phyloP scores from a whole-genome alignment of 352 stramenopile species.

The Phytophthora cryptogea region DNA sequence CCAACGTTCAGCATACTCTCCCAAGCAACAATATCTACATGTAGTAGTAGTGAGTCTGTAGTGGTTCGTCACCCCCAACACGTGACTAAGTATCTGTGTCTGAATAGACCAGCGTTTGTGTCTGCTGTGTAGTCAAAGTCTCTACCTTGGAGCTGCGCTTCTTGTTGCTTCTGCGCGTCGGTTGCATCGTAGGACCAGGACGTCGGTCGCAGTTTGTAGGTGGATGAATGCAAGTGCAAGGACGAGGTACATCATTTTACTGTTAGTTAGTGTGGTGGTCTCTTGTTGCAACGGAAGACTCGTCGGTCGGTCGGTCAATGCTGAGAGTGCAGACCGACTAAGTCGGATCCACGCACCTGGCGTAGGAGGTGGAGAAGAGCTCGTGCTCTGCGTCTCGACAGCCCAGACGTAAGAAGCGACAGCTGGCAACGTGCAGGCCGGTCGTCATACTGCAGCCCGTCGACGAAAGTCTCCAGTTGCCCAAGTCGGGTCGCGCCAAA shows the following conservation, averaged over 20 bases:
- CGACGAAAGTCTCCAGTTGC: no score
- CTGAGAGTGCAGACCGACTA: neutral
- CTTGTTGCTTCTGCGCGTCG: slow-evolving; percentile 24
- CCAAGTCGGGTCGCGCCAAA: no score
- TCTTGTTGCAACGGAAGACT: neutral
- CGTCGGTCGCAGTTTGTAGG: no score
- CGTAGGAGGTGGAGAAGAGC: slow-evolving; percentile 20
- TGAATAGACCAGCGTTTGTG: no score
- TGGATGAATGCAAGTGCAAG: neutral
- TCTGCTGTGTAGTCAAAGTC: no score
- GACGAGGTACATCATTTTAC: neutral
- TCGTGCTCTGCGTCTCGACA: slow-evolving; percentile 13
- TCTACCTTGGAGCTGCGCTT: slow-evolving; percentile 23
- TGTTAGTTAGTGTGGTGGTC: neutral
- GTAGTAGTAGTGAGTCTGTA: no score
- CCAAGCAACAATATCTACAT: no score
- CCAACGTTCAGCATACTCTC: no score
- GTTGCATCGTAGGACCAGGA: neutral
- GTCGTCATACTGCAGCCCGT: slow-evolving; percentile 7
- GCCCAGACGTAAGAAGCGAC: slow-evolving; percentile 21
- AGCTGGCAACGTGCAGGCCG: slow-evolving; percentile 2
- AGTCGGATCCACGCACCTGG: slow-evolving; percentile 27
- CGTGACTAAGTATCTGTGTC: no score
- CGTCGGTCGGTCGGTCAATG: neutral
- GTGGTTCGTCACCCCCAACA: no score